Evolutionary conservation across 2,329 filamentous ascomycete species (phyloP).

Genomic region (Coniochaeta ligniaria): DNA sequence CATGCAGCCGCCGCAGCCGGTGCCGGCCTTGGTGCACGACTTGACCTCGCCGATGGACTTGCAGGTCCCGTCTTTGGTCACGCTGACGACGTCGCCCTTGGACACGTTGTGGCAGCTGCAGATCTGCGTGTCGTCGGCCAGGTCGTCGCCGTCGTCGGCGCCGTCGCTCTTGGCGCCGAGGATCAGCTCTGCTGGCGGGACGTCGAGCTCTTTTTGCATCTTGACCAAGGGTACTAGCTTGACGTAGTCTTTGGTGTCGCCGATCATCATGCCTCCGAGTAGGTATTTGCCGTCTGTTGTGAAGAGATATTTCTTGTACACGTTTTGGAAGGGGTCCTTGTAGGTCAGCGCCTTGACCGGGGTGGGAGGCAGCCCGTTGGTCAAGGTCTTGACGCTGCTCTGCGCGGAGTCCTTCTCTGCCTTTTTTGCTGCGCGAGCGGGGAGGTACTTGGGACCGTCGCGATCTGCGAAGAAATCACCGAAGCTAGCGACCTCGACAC

Average conservation of each 20-base stretch:
- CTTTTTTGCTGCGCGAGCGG: constrained; percentile 38
- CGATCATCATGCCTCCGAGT: constrained; percentile 96
- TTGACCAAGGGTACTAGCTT: constrained; percentile 85
- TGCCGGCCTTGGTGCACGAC: constrained; percentile 85
- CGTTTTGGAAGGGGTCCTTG: constrained; percentile 77
- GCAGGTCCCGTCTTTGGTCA: constrained; percentile 71
- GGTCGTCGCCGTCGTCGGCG: constrained; percentile 68
- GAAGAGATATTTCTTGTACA: constrained; percentile 94
- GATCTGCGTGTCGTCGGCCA: constrained; percentile 80
- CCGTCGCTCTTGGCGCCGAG: constrained; percentile 68
- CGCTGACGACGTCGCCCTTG: constrained; percentile 69
- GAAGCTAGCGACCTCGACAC: constrained; percentile 87
- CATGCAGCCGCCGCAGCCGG: constrained; percentile 85
- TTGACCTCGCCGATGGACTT: constrained; percentile 79
- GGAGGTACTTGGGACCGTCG: constrained; percentile 72
- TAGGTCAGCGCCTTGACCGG: constrained; percentile 80
- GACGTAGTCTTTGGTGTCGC: constrained; percentile 84
- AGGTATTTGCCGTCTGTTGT: constrained; percentile 84
- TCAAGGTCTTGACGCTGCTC: constrained; percentile 36
- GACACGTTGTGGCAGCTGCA: constrained; percentile 92
- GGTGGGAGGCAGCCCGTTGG: constrained; percentile 45
- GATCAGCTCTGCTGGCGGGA: constrained; percentile 76
- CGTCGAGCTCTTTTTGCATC: constrained; percentile 69
- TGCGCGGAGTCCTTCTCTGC: constrained; percentile 26
- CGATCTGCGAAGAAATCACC: constrained; percentile 90